These are phyloP conservation scores for Drechslerella coelobrocha DNA, from an alignment of 2,329 filamentous ascomycete genomes.

Conservation along the genomic window DNA sequence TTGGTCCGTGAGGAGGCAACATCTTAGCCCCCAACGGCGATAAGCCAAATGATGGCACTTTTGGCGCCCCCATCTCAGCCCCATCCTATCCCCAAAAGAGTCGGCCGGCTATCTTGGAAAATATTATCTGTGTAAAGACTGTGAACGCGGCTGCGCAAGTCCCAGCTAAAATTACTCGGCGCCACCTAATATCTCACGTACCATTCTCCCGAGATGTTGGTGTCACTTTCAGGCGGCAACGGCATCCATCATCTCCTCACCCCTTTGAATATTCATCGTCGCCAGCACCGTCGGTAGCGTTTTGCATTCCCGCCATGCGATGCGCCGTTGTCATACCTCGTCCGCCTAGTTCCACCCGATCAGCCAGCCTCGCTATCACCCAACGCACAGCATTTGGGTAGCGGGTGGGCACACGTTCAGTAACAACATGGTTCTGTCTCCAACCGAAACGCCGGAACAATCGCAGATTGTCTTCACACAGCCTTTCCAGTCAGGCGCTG, in stretches of 20 bases:
- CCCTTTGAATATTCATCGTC: neutral
- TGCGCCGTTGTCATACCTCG: neutral
- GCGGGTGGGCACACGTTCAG: neutral
- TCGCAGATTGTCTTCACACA: conserved; percentile 34
- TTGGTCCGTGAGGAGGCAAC: neutral
- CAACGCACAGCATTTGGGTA: neutral
- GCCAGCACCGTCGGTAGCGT: neutral
- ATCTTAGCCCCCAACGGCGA: neutral
- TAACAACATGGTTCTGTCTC: conserved; percentile 30
- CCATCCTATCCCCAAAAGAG: neutral
- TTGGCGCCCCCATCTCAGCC: conserved; percentile 2
- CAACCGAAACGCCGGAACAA: conserved; percentile 33
- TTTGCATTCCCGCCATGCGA: neutral
- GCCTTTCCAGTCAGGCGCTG: conserved; percentile 34
- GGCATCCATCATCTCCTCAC: neutral
- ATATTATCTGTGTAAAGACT: conserved; percentile 4
- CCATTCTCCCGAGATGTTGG: neutral
- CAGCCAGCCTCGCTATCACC: neutral
- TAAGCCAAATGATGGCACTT: neutral
- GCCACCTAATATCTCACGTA: neutral
- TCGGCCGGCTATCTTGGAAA: neutral
- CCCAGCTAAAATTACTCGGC: neutral
- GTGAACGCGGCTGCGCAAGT: neutral
- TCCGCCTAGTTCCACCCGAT: neutral
- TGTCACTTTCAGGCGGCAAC: neutral